Conservation (phyloP, 2,329 filamentous ascomycete genomes). For the Pyrenophora tritici-repentis region DNA sequence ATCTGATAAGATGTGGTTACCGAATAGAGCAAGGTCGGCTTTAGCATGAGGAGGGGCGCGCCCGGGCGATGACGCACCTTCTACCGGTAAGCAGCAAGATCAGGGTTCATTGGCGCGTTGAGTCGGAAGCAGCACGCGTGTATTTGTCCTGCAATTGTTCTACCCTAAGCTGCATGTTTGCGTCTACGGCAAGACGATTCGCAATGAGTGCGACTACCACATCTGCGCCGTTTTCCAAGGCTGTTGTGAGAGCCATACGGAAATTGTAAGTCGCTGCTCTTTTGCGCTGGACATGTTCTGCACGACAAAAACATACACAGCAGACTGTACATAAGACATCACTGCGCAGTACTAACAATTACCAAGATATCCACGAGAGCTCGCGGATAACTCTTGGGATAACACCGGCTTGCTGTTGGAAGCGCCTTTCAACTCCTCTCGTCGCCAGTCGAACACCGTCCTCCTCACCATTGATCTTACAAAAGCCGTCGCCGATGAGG, state of each 20-base stretch:
- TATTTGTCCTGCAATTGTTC: constrained; percentile 1
- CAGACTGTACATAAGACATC: not conserved
- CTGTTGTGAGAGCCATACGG: constrained; percentile 78
- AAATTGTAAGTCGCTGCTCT: constrained; percentile 64
- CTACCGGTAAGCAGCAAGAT: constrained; percentile 10
- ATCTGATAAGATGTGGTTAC: constrained; percentile 43
- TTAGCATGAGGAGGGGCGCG: constrained; percentile 6
- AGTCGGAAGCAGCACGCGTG: constrained; percentile 4
- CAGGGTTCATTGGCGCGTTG: constrained; percentile 10
- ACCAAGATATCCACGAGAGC: constrained; percentile 79
- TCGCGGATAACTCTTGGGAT: constrained; percentile 91
- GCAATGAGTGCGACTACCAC: constrained; percentile 50
- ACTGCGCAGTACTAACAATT: constrained; percentile 6
- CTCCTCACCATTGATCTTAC: constrained; percentile 92
- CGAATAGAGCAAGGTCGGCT: constrained; percentile 12
- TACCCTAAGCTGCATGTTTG: constrained; percentile 38
- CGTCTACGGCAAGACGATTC: constrained; percentile 41
- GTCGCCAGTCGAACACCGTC: constrained; percentile 66
- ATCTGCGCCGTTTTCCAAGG: constrained; percentile 65
- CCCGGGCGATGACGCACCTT: constrained; percentile 23
- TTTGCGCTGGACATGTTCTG: not conserved
- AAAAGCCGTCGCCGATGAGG: constrained; percentile 84
- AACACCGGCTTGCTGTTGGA: constrained; percentile 87
- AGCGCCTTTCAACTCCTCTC: constrained; percentile 64
- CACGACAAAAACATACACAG: not conserved